Evolutionary conservation across 176 grass and related monocot species (phyloP).

Genomic region (Thalia dealbata): DNA sequence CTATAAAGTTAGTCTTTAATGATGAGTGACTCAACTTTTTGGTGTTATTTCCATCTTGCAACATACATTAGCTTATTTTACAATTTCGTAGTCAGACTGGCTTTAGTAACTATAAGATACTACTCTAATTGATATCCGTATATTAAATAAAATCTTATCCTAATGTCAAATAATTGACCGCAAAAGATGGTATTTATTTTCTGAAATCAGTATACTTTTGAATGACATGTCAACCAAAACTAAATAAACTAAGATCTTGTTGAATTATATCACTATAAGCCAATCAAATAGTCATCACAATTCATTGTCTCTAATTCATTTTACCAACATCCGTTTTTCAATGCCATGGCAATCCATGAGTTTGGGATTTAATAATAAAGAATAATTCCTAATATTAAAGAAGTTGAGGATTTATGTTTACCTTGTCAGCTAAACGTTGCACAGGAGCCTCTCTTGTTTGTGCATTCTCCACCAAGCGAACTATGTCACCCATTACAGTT

Average conservation of each 20-base stretch:
- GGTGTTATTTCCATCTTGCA: too few species aligned
- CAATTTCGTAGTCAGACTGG: too few species aligned
- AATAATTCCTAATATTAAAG: background rate
- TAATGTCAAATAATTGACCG: too few species aligned
- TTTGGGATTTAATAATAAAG: background rate
- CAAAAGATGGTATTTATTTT: too few species aligned
- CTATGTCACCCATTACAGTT: slow-evolving; percentile 93
- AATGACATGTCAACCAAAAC: background rate
- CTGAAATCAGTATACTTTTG: background rate
- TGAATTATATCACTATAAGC: background rate
- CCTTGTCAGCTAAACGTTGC: slow-evolving; percentile 94
- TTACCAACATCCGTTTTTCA: background rate
- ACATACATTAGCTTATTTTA: too few species aligned
- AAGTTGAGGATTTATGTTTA: background rate
- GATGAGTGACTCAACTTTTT: too few species aligned
- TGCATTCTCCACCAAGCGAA: slow-evolving; percentile 89
- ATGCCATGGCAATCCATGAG: background rate
- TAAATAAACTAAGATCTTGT: background rate
- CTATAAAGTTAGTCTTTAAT: too few species aligned
- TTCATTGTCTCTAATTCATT: background rate
- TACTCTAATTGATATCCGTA: too few species aligned
- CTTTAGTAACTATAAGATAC: too few species aligned
- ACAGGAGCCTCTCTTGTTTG: slow-evolving; percentile 86
- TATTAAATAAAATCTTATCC: too few species aligned
- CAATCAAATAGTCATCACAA: background rate